phyloP scores from a whole-genome alignment of 768 basidiomycete species.

The Tulasnella sp. region DNA sequence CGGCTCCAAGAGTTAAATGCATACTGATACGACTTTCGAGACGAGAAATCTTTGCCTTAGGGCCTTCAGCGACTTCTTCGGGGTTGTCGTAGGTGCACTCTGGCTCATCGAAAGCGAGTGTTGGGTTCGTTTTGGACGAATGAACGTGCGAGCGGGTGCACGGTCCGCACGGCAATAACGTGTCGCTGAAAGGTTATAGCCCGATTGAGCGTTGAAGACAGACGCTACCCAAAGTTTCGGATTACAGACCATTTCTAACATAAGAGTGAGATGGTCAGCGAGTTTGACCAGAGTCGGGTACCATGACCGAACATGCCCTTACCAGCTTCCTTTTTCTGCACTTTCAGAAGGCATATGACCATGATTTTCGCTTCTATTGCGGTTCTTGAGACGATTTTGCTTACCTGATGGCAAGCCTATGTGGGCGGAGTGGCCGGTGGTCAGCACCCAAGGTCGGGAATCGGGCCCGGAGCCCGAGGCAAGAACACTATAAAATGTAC shows the following conservation, averaged over 20 bases:
- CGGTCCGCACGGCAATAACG: conserved; percentile 8
- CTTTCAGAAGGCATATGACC: background rate
- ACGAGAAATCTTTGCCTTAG: background rate
- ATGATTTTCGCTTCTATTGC: background rate
- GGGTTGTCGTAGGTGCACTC: conserved; percentile 18
- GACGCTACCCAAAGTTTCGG: background rate
- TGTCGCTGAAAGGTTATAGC: background rate
- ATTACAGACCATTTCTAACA: background rate
- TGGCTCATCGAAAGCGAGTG: background rate
- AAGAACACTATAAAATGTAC: background rate
- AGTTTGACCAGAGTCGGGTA: background rate
- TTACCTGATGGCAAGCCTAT: conserved; percentile 19
- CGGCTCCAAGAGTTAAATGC: background rate
- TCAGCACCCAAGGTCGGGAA: background rate
- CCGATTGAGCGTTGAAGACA: background rate
- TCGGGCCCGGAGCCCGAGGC: background rate
- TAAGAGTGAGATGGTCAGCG: background rate
- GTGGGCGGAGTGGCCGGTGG: background rate
- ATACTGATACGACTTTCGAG: conserved; percentile 4
- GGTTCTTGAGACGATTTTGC: background rate
- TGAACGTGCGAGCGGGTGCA: background rate
- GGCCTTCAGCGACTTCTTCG: conserved; percentile 5
- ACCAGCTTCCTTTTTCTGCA: conserved; percentile 16
- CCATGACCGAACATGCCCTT: background rate
- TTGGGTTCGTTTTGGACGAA: background rate